Evolutionary conservation across 164 flowering plant species (phyloP).

Genomic region (Berberis vulgaris): DNA sequence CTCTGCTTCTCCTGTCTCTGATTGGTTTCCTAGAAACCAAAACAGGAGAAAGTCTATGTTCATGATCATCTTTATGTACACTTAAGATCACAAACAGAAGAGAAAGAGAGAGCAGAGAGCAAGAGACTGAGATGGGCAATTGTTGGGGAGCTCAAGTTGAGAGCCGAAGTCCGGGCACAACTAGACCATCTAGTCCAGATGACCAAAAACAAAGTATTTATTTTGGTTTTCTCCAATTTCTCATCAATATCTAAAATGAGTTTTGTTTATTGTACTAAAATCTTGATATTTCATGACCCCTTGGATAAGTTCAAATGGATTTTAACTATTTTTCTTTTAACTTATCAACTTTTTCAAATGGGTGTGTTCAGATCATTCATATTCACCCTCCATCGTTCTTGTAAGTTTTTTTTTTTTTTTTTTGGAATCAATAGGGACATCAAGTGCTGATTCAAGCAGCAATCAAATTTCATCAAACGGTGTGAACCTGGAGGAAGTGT

Average conservation of each 20-base stretch:
- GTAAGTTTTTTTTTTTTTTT: background rate
- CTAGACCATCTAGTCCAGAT: conserved; percentile 13
- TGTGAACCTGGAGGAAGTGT: conserved; percentile 20
- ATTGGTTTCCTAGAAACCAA: background rate
- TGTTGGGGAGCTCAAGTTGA: conserved; percentile 15
- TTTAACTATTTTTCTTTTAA: too few relatives aligned
- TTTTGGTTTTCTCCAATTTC: background rate
- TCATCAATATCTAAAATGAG: too few relatives aligned
- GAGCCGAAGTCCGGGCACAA: conserved; percentile 8
- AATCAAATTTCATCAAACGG: conserved; percentile 2
- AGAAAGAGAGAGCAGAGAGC: background rate
- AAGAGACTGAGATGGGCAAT: conserved; percentile 14
- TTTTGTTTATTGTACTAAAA: too few relatives aligned
- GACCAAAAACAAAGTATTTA: background rate
- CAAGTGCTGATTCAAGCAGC: conserved; percentile 7
- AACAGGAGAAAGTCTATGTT: background rate
- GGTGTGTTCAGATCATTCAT: too few relatives aligned
- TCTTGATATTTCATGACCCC: too few relatives aligned
- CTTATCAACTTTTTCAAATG: too few relatives aligned
- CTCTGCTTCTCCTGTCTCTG: background rate
- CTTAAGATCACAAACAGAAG: background rate
- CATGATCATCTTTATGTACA: too few relatives aligned
- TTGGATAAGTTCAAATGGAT: too few relatives aligned
- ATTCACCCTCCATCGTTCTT: too few relatives aligned
- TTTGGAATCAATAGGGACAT: conserved; percentile 9